A percentile compares a stretch with the other conserved stretches of the same genome.
Conservation (phyloP, 768 basidiomycete genomes). For the Mycena venus region DNA sequence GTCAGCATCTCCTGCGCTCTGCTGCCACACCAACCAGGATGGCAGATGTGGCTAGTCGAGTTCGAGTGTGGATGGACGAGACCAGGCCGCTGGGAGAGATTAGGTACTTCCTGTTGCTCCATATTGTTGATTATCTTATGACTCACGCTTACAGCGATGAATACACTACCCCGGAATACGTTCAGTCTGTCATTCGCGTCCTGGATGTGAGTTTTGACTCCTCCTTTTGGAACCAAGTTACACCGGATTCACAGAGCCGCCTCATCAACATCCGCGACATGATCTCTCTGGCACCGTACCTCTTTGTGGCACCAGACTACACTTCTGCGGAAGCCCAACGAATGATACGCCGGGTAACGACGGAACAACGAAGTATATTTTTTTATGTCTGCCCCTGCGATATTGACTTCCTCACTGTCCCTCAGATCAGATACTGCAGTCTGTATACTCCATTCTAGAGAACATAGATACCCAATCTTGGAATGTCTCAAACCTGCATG, state of each 20-base stretch:
- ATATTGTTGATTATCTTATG: background rate
- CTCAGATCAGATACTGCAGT: conserved; percentile 49
- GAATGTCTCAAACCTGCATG: conserved; percentile 51
- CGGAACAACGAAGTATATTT: conserved; percentile 58
- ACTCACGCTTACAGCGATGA: conserved; percentile 46
- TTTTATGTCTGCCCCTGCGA: background rate
- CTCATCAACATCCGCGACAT: conserved; percentile 81
- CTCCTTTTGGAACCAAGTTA: background rate
- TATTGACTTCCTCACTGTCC: conserved; percentile 15
- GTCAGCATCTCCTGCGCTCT: conserved; percentile 79
- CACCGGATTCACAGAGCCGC: conserved; percentile 64
- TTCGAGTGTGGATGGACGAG: conserved; percentile 52
- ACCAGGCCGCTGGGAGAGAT: conserved; percentile 71
- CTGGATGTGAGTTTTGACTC: conserved; percentile 62
- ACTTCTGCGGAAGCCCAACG: conserved; percentile 63
- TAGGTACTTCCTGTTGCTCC: conserved; percentile 57
- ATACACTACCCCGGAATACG: conserved; percentile 67
- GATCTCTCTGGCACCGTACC: conserved; percentile 75
- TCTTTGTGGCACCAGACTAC: conserved; percentile 82
- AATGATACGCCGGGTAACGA: conserved; percentile 61
- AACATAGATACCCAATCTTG: conserved; percentile 50
- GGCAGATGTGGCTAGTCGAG: conserved; percentile 65
- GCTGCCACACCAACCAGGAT: conserved; percentile 67
- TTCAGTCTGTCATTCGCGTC: conserved; percentile 72
- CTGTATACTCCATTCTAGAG: conserved; percentile 46